These are phyloP conservation scores for Ustilago nuda DNA, from an alignment of 1,284 basidiomycete species.

Conservation along the genomic window DNA sequence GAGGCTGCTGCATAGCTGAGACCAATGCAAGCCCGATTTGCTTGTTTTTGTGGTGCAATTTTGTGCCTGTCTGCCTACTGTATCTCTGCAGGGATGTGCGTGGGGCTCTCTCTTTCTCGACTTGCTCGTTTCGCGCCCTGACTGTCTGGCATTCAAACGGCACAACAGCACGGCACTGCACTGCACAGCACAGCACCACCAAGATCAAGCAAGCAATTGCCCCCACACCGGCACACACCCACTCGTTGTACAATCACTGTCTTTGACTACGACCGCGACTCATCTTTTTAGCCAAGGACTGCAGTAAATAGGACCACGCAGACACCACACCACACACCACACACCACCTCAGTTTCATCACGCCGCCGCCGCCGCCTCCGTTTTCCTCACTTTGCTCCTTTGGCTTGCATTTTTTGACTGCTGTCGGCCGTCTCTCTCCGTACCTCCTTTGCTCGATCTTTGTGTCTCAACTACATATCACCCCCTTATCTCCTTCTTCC, in stretches of 20 bases:
- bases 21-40: neutral
- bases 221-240: neutral
- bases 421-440: neutral
- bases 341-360: neutral
- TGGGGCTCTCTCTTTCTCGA: neutral
- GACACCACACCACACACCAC: conserved; percentile 1
- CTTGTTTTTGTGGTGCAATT: neutral
- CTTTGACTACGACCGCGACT: no score
- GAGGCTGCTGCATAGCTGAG: neutral
- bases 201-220: neutral
- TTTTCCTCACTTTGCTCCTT: neutral
- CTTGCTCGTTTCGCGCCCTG: neutral
- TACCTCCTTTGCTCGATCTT: no score
- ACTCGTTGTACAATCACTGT: neutral
- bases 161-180: conserved; percentile 3
- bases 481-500: neutral
- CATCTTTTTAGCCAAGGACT: neutral
- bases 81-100: neutral
- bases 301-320: conserved; percentile 4
- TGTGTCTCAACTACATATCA: neutral
- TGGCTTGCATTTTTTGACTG: neutral
- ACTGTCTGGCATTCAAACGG: neutral
- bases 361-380: neutral
- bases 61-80: neutral
- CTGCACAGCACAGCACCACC: conserved; percentile 5